phyloP scores from a whole-genome alignment of 225 moss, liverwort and hornwort species.

The Lunularia cruciata region DNA sequence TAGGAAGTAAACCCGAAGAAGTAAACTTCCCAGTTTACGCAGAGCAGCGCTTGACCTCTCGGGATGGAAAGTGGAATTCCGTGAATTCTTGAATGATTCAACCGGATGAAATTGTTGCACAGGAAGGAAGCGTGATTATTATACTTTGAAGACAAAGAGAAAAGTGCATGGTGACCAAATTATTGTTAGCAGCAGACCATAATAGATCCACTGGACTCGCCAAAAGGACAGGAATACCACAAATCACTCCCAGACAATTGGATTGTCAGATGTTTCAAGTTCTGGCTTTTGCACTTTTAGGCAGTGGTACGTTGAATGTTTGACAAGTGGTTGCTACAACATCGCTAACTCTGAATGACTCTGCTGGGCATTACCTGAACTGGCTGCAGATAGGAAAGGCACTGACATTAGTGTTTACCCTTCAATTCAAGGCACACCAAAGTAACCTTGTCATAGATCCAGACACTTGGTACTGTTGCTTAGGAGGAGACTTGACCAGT shows the following conservation, averaged over 20 bases:
- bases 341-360: not conserved
- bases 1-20: no score
- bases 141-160: not conserved
- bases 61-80: no score
- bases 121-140: no score
- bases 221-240: not conserved
- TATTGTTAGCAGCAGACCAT: not conserved
- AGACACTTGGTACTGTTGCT: not conserved
- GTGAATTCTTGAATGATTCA: no score
- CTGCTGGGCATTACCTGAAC: slow-evolving; percentile 5
- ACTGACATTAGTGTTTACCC: not conserved
- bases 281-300: not conserved
- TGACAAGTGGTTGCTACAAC: not conserved
- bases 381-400: not conserved
- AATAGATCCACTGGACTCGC: not conserved
- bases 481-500: no score
- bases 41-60: no score
- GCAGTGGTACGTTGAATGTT: not conserved
- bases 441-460: not conserved
- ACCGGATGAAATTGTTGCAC: no score
- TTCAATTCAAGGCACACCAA: not conserved
- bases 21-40: no score
- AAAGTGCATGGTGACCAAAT: not conserved
- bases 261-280: not conserved
- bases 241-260: not conserved